Conservation (phyloP, 192 early-diverging fungal species). For the Pilobolus umbonatus region DNA sequence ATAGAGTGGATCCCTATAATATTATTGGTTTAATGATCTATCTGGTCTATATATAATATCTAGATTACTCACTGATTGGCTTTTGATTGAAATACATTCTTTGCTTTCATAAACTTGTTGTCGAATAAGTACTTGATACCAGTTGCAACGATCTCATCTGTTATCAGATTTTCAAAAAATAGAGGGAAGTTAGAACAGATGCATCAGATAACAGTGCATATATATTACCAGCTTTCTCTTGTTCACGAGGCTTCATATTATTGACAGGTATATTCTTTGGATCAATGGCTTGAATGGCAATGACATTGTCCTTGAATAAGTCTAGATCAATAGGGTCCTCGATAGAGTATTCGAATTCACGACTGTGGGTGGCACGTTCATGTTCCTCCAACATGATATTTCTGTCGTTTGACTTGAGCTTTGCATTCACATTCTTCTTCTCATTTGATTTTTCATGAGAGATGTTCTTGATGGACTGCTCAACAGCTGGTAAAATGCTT, state of each 20-base stretch:
- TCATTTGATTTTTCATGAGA: slow-evolving; percentile 1
- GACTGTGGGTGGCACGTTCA: slow-evolving; percentile 9
- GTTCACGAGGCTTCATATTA: slow-evolving; percentile 25
- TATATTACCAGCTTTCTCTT: slow-evolving; percentile 30
- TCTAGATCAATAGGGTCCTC: slow-evolving; percentile 23
- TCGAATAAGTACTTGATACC: slow-evolving; percentile 44
- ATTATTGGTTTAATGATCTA: too few relatives aligned
- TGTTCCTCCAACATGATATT: slow-evolving; percentile 3
- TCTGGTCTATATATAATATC: background rate
- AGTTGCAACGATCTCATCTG: slow-evolving; percentile 25
- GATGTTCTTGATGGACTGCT: background rate
- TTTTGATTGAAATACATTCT: slow-evolving; percentile 44
- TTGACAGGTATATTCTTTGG: slow-evolving; percentile 27
- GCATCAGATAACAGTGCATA: background rate
- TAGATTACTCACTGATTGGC: slow-evolving; percentile 30
- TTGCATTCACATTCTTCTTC: background rate
- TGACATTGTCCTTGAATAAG: slow-evolving; percentile 16
- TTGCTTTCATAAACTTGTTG: slow-evolving; percentile 47
- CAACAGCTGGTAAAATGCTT: slow-evolving; percentile 6
- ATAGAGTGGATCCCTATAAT: slow-evolving; percentile 42
- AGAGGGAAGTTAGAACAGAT: background rate
- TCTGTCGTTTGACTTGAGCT: background rate
- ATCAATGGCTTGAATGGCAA: slow-evolving; percentile 16
- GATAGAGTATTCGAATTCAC: slow-evolving; percentile 20
- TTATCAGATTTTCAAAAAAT: too few relatives aligned